phyloP scores from a whole-genome alignment of 306 rosid species.

The Acmispon strigosus region DNA sequence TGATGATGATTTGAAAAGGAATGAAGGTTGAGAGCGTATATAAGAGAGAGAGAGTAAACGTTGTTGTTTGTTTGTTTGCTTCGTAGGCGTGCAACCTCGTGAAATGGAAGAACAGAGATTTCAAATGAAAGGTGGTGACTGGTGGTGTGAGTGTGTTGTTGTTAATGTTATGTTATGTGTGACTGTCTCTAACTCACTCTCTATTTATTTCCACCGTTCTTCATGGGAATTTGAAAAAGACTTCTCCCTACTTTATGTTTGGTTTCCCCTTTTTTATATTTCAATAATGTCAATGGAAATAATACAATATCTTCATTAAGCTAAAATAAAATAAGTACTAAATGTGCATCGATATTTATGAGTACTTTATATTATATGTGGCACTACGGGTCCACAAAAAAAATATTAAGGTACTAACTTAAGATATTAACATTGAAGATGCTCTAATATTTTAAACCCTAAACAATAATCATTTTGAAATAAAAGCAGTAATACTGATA shows the following conservation, averaged over 20 bases:
- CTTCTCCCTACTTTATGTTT: background rate
- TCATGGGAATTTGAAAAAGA: slow-evolving; percentile 25
- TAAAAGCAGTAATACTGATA: too few species aligned
- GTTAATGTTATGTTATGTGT: slow-evolving; percentile 9
- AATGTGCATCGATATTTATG: too few species aligned
- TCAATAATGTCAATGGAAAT: too few species aligned
- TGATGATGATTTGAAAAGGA: background rate
- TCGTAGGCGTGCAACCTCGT: slow-evolving; percentile 86
- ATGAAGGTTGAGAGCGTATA: background rate
- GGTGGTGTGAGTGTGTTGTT: too few species aligned
- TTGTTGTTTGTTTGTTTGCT: background rate
- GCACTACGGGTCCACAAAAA: too few species aligned
- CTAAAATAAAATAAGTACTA: too few species aligned
- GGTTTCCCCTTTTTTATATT: background rate
- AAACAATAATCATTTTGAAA: too few species aligned
- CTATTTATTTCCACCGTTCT: slow-evolving; percentile 21
- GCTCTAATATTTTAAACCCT: too few species aligned
- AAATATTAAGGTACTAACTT: too few species aligned
- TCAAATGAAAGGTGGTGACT: slow-evolving; percentile 60
- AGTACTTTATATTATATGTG: too few species aligned
- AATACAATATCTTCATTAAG: too few species aligned
- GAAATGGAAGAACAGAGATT: slow-evolving; percentile 66
- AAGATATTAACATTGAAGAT: too few species aligned
- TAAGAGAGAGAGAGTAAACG: background rate
- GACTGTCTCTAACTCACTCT: background rate